phyloP scores from a whole-genome alignment of 495 filamentous ascomycete genomes.

The Talaromyces thailandensis region DNA sequence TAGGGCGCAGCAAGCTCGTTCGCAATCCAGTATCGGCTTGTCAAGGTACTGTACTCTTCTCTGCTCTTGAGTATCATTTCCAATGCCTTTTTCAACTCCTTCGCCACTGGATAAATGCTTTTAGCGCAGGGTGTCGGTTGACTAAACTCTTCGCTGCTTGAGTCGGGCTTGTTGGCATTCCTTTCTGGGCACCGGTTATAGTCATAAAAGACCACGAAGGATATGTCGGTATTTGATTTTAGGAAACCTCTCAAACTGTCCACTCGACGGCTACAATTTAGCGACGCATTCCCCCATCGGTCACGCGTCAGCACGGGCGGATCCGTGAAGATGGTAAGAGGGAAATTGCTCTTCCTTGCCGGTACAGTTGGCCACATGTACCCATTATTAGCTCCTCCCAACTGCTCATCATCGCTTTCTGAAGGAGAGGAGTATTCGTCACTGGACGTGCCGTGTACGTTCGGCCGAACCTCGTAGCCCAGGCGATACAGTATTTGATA shows the following conservation, averaged over 20 bases:
- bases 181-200: neutral
- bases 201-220: neutral
- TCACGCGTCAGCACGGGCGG: neutral
- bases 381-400: neutral
- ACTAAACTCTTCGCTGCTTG: neutral
- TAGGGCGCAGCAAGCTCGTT: neutral
- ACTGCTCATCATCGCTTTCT: neutral
- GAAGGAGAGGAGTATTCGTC: neutral
- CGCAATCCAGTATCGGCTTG: neutral
- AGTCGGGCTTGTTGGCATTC: neutral
- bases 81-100: neutral
- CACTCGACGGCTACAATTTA: neutral
- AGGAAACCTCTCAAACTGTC: neutral
- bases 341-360: neutral
- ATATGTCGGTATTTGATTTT: neutral
- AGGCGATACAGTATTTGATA: neutral
- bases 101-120: neutral
- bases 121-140: neutral
- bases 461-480: neutral
- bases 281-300: neutral
- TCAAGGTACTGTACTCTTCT: neutral
- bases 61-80: neutral
- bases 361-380: neutral
- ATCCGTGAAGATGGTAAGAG: neutral
- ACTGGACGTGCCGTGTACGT: neutral